These are phyloP conservation scores for Yarrowia sp. DNA, from an alignment of 805 yeast genomes.

Conservation along the genomic window DNA sequence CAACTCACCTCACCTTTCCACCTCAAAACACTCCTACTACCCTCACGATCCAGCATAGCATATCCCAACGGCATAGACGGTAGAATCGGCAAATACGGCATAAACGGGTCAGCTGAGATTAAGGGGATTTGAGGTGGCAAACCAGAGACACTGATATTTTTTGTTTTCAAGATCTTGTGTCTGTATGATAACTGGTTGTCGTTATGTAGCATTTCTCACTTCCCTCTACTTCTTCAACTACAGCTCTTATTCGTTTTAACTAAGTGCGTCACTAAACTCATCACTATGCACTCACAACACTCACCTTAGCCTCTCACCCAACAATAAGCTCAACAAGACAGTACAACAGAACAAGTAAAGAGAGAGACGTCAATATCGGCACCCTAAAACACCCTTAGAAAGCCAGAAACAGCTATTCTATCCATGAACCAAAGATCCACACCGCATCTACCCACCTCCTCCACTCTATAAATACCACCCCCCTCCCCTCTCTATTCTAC, in stretches of 20 bases:
- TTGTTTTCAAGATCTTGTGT: no score
- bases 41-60: background rate
- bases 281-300: no score
- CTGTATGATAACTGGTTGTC: no score
- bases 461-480: constrained; percentile 11
- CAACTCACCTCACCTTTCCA: no score
- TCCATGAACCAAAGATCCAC: background rate
- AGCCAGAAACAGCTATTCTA: background rate
- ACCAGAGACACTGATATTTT: no score
- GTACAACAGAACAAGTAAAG: background rate
- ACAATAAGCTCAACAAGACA: constrained; percentile 6
- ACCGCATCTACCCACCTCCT: no score
- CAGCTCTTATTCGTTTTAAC: background rate
- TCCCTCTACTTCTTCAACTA: background rate
- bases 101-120: background rate
- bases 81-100: background rate
- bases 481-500: background rate
- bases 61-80: constrained; percentile 9
- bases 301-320: no score
- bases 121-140: background rate
- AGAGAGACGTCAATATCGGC: background rate
- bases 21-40: no score
- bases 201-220: no score
- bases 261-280: no score
- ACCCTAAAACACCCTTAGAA: no score